Percentiles rank a stretch among this genome's conserved stretches.
phyloP scores from a whole-genome alignment of 179 eudicot species.

The Pouteria campechiana region DNA sequence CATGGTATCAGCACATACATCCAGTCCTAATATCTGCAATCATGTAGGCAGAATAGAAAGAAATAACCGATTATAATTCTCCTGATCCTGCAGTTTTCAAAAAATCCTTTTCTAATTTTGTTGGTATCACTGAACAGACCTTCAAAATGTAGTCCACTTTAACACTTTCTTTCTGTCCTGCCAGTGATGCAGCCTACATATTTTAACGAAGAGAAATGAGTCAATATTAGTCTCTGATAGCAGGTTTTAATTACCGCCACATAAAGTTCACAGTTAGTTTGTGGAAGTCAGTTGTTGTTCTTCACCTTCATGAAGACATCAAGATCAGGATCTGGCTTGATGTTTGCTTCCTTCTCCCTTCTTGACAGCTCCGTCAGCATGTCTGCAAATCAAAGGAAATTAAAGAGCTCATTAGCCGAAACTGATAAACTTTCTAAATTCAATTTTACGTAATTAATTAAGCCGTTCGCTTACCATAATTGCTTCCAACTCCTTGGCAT shows the following conservation, averaged over 20 bases:
- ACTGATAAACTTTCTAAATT: not conserved
- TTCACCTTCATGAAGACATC: conserved; percentile 47
- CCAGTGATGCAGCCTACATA: conserved; percentile 21
- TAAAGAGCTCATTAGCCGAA: not conserved
- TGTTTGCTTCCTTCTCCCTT: conserved; percentile 38
- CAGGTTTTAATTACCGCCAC: too few relatives aligned
- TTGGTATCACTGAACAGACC: conserved; percentile 3
- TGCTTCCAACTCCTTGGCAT: conserved; percentile 52
- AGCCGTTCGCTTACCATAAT: conserved; percentile 21
- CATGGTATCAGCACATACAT: conserved; percentile 32
- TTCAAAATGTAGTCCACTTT: conserved; percentile 29
- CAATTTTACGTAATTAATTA: not conserved
- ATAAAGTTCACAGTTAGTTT: too few relatives aligned
- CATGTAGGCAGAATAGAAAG: too few relatives aligned
- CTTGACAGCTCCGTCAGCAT: conserved; percentile 43
- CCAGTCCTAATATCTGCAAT: conserved; percentile 29
- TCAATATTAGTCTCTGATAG: too few relatives aligned
- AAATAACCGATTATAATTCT: not conserved
- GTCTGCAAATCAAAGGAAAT: conserved; percentile 1
- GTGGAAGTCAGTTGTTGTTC: too few relatives aligned
- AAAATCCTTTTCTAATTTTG: not conserved
- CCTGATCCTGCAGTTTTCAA: not conserved
- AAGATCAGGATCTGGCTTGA: conserved; percentile 43
- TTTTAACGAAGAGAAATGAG: too few relatives aligned
- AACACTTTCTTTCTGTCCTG: conserved; percentile 38